Evolutionary conservation across 2,329 filamentous ascomycete genomes (phyloP), one percentile per base, ranked within the genome.

Genomic region (Penicillium sp.): DNA sequence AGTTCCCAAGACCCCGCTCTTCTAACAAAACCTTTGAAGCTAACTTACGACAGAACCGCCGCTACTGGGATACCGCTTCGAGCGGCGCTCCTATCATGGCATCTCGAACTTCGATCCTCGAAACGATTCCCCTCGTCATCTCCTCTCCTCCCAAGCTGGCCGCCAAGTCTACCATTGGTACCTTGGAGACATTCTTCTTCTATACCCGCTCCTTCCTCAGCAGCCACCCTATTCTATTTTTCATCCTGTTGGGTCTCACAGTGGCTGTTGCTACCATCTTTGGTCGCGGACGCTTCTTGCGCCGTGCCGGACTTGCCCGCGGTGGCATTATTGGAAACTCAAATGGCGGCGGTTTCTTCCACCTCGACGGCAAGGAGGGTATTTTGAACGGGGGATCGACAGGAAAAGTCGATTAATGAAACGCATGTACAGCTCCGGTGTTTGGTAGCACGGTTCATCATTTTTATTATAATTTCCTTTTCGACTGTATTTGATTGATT

Each of bases 11-110:
- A 20, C n/a, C 15, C 6, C 24, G 17, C 5, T 15, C 20, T 8
- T 20, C 10, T 18, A 8, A 12, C 4, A 26, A 36, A n/a, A 20
- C 20, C 18, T 26, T 61, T 49, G 15, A 46, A 46, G 43, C 52
- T 55, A 56, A 65, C 73, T 43, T 18, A 23, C 15, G 8, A 52
- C 66, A 96, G 90, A 91, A 90, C 76, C 91, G 90, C 63, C 86
- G 89, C 59, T 99, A 96, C 77, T 99, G 94, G 94, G 94, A 99
- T 68, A 85, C 82, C 26, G 96, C 92, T 40, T 87, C 88, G 55
- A 94, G 90, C 2, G 93, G 92, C 60, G 93, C 94, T 72, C 84
- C 88, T 56, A 97, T 99, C 67, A 86, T 92, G 62, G 88, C 92
- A 47, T 94, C 89, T 21, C 88, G 94, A 56, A 93, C 91, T 3